Evolutionary conservation across 805 yeast species (phyloP).

Genomic region (Lipomyces lipofer): DNA sequence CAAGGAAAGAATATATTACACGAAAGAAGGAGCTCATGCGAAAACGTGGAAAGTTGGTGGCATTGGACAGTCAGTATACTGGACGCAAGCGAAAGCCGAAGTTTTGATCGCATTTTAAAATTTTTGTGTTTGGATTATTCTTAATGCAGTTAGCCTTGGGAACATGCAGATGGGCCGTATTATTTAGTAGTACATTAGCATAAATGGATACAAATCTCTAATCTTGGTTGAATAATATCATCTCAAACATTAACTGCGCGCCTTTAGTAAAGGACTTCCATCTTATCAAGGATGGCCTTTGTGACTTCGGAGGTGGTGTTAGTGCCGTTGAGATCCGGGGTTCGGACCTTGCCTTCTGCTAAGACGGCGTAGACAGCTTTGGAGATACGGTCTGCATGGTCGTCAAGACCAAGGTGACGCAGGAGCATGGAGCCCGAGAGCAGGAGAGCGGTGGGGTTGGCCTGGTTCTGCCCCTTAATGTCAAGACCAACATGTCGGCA

Average conservation of each 20-base stretch:
- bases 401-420: constrained; percentile 90
- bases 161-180: no score
- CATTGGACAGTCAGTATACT: constrained; percentile 86
- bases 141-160: no score
- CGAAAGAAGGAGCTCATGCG: constrained; percentile 94
- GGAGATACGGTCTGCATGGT: constrained; percentile 81
- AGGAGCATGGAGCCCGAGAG: constrained; percentile 87
- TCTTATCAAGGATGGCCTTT: constrained; percentile 64
- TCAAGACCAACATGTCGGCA: constrained; percentile 95
- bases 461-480: constrained; percentile 89
- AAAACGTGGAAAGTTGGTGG: constrained; percentile 84
- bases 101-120: no score
- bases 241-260: no score
- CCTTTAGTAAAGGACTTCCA: constrained; percentile 23
- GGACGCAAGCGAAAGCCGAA: constrained; percentile 77
- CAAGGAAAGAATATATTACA: constrained; percentile 74
- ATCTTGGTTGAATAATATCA: no score
- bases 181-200: no score
- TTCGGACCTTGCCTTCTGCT: constrained; percentile 80
- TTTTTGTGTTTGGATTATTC: no score
- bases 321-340: constrained; percentile 89
- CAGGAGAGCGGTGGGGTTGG: constrained; percentile 98
- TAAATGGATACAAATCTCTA: no score
- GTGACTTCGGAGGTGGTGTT: constrained; percentile 93
- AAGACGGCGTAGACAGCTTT: constrained; percentile 87